These are phyloP conservation scores for Aspergillus biplanus DNA, from an alignment of 495 filamentous ascomycete genomes.

Conservation along the genomic window DNA sequence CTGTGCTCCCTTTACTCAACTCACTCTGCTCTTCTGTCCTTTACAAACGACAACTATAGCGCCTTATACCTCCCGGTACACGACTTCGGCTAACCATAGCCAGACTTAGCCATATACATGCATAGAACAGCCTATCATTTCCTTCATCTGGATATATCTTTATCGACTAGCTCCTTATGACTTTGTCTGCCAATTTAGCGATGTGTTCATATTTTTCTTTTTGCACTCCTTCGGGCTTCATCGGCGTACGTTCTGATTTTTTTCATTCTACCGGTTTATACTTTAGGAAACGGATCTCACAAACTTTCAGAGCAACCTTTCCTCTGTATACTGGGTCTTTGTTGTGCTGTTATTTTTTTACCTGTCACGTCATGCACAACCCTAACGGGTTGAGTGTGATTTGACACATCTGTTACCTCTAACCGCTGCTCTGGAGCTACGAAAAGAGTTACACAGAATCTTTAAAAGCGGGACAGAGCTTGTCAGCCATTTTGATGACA, in stretches of 20 bases:
- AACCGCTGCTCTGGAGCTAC: conserved; percentile 7
- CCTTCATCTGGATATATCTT: conserved; percentile 32
- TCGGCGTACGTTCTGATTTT: conserved; percentile 27
- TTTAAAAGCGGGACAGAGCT: not conserved
- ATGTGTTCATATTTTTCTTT: conserved; percentile 28
- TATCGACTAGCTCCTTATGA: conserved; percentile 25
- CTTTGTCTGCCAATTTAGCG: conserved; percentile 28
- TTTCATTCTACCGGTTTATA: conserved; percentile 15
- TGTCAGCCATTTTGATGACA: conserved; percentile 2
- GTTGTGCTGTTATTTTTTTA: conserved; percentile 4
- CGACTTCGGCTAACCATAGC: conserved; percentile 30
- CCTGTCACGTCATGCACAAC: not conserved
- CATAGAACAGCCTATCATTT: conserved; percentile 33
- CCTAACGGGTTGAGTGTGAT: not conserved
- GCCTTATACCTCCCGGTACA: conserved; percentile 20
- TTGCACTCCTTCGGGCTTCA: conserved; percentile 23
- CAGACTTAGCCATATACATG: conserved; percentile 33
- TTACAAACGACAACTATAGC: conserved; percentile 17
- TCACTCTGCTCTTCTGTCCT: conserved; percentile 15
- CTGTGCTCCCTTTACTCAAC: conserved; percentile 7
- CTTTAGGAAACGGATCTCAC: conserved; percentile 23
- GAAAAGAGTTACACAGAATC: conserved; percentile 4
- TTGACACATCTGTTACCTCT: conserved; percentile 6
- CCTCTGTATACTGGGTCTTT: conserved; percentile 26
- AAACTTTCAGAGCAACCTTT: conserved; percentile 18